Percentiles rank a stretch among this genome's conserved stretches.
Evolutionary conservation across 2,329 filamentous ascomycete genomes (phyloP).

Genomic region (Nemania sp.): DNA sequence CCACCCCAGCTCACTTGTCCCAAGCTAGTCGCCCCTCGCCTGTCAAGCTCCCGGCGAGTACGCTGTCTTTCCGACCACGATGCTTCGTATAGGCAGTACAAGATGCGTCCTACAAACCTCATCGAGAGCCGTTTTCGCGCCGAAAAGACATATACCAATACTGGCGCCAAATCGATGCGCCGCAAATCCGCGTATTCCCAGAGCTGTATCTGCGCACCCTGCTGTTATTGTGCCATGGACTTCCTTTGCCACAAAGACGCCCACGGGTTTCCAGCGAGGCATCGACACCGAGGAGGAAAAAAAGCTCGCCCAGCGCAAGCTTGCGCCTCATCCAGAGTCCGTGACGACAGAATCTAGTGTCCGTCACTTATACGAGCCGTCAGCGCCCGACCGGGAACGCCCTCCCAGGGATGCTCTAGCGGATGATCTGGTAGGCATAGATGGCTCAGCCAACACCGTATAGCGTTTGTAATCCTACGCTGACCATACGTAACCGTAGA

Average conservation of each 20-base stretch:
- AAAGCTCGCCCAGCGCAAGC: constrained; percentile 55
- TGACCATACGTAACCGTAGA: constrained; percentile 45
- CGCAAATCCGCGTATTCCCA: constrained; percentile 2
- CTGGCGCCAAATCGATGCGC: constrained; percentile 4
- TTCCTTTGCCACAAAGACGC: constrained; percentile 37
- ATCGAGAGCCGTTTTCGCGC: constrained; percentile 24
- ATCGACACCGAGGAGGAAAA: constrained; percentile 63
- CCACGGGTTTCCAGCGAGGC: constrained; percentile 33
- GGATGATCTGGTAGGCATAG: constrained; percentile 58
- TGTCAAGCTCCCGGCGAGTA: not conserved
- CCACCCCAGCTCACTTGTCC: not conserved
- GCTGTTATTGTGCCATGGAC: constrained; percentile 27
- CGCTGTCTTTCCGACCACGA: constrained; percentile 18
- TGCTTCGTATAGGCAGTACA: constrained; percentile 36
- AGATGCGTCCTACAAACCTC: constrained; percentile 33
- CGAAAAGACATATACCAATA: constrained; percentile 21
- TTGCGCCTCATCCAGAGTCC: constrained; percentile 62
- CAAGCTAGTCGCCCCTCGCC: not conserved
- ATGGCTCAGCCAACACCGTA: not conserved
- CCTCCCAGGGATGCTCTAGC: constrained; percentile 45
- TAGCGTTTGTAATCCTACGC: not conserved
- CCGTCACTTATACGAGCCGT: constrained; percentile 54
- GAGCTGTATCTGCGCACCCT: constrained; percentile 3
- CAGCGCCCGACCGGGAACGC: constrained; percentile 27
- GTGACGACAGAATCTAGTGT: constrained; percentile 64